Conservation (phyloP, 2,329 filamentous ascomycete species). For the Colletotrichum viniferum region DNA sequence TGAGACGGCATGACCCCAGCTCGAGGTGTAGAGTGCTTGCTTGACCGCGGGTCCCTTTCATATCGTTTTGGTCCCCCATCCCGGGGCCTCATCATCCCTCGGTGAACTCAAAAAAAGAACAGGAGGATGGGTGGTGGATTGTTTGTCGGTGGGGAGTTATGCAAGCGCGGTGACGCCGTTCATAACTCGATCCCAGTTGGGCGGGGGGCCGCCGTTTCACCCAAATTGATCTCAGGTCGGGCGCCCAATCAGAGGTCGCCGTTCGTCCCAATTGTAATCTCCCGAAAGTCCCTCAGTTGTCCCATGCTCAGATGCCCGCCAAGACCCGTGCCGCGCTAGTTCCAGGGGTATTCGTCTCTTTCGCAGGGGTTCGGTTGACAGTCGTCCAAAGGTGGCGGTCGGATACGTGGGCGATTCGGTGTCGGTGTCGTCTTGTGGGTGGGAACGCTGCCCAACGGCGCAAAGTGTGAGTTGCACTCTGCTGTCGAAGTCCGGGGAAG, state of each 20-base stretch:
- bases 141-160: background rate
- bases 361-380: background rate
- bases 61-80: background rate
- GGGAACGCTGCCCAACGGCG: background rate
- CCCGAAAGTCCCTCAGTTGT: conserved; percentile 14
- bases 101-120: background rate
- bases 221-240: background rate
- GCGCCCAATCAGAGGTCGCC: background rate
- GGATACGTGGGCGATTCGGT: background rate
- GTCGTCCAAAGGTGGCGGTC: background rate
- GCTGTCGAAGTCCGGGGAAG: background rate
- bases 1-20: background rate
- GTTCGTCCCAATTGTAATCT: conserved; percentile 14
- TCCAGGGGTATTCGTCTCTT: background rate
- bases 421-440: background rate
- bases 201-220: conserved; percentile 10
- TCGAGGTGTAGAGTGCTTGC: background rate
- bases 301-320: background rate
- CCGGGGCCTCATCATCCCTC: background rate
- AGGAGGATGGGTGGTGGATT: background rate
- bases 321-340: background rate
- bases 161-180: background rate
- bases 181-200: background rate
- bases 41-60: background rate
- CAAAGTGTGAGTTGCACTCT: background rate